Base-by-base conservation (phyloP, 1,139 yeast genomes). In the Ogataea hybrid region DNA sequence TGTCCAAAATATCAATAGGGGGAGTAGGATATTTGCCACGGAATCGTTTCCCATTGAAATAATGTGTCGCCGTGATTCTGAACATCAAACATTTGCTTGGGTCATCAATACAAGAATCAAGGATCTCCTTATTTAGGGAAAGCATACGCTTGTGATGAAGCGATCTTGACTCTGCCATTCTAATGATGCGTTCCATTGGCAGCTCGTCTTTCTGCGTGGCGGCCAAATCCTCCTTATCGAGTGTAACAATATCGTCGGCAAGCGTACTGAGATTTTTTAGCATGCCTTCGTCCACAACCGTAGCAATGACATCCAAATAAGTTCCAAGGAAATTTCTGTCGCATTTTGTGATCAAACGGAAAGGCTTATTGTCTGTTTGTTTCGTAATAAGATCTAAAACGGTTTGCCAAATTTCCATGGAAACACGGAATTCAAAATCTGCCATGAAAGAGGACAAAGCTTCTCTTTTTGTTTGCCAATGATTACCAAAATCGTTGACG, bases 361-460 rank as follows among this genome's bases (percentile, higher is more conserved):
- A 54, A 9, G 63, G 56, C 21, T 47, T 37, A 12, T 65, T 60
- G 4, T 49, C 36, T 0, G 55, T 63, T 15, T 62, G 55, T 7
- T 53, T 48, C 1, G 61, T 54, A 25, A 75, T 62, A 4, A 56
- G 53, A 27, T 76, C 70, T 48, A 90, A 53, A 3, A 87, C 48
- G 16, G 68, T 64, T 32, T 75, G 69, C 70, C 89, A 72, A 2
- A 88, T 64, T 11, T 70, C 62, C 46, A 87, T 58, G 10, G 94
- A 81, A 37, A 77, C 61, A 50, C 74, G 75, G 62, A 89, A 86
- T 59, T 89, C 96, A 7, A 68, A 62, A 28, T 84, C 82, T 0
- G 95, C 97, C 39, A 86, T 72, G 38, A 64, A 61, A 0, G 77
- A 53, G 0, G 88, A 72, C 11, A 69, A 34, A 4, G 49, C 45